These are phyloP conservation scores for Ascoidea rubescens DNA, from an alignment of 805 yeast genomes.

Conservation along the genomic window DNA sequence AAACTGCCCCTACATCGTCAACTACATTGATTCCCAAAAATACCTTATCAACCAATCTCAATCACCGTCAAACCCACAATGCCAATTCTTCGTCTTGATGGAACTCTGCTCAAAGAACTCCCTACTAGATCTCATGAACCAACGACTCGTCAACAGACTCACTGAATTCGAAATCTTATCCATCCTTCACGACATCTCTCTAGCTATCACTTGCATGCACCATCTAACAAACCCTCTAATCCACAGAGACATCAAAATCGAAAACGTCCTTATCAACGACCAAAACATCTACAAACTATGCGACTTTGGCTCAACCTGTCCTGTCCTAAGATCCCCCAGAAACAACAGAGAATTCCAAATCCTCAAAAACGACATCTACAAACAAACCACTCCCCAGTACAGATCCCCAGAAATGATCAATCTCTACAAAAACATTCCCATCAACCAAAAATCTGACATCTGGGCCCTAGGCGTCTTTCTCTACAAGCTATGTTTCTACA, in stretches of 20 bases:
- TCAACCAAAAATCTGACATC: constrained; percentile 71
- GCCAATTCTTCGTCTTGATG: constrained; percentile 88
- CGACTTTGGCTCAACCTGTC: constrained; percentile 74
- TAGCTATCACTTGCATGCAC: constrained; percentile 82
- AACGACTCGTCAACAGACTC: constrained; percentile 65
- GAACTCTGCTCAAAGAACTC: constrained; percentile 84
- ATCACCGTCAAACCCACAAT: constrained; percentile 32
- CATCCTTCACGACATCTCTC: constrained; percentile 70
- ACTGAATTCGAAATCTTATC: constrained; percentile 63
- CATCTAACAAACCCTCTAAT: constrained; percentile 43
- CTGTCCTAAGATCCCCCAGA: constrained; percentile 47
- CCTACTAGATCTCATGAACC: constrained; percentile 83
- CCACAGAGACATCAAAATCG: constrained; percentile 81
- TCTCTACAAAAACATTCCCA: constrained; percentile 49
- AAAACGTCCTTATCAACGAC: constrained; percentile 55
- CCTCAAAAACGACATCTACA: constrained; percentile 56
- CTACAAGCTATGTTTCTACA: constrained; percentile 67
- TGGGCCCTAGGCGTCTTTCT: constrained; percentile 78
- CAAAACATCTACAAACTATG: constrained; percentile 53
- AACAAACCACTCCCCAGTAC: constrained; percentile 77
- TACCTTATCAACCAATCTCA: constrained; percentile 14
- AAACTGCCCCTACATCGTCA: constrained; percentile 44
- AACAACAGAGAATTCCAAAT: constrained; percentile 43
- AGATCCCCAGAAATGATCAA: constrained; percentile 81
- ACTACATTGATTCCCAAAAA: constrained; percentile 64